A percentile compares a stretch with the other conserved stretches of the same genome.
These are phyloP conservation scores for Microbotryum scabiosae DNA, from an alignment of 1,284 basidiomycete genomes.

Conservation along the genomic window DNA sequence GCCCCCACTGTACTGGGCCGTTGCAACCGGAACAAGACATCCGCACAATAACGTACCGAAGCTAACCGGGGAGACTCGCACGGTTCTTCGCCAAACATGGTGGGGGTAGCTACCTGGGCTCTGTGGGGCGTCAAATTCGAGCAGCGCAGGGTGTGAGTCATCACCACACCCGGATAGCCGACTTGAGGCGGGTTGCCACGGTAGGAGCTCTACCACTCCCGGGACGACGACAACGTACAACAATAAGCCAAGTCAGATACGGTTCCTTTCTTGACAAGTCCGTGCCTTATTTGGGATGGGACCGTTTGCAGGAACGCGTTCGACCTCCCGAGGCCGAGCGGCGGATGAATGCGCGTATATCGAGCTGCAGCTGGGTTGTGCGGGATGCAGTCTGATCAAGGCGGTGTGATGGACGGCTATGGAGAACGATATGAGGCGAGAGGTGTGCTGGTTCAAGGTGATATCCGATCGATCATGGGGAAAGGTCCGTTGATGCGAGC, in stretches of 20 bases:
- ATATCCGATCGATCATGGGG: conserved; percentile 3
- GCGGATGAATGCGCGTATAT: neutral
- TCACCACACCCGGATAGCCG: neutral
- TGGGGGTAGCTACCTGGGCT: neutral
- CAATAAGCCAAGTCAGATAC: too few species aligned
- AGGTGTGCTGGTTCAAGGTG: neutral
- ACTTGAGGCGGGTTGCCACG: too few species aligned
- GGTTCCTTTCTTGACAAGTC: too few species aligned
- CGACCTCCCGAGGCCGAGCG: neutral
- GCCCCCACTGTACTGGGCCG: too few species aligned
- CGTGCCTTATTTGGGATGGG: too few species aligned
- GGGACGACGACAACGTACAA: too few species aligned
- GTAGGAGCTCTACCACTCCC: too few species aligned
- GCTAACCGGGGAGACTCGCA: conserved; percentile 20
- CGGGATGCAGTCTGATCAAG: neutral
- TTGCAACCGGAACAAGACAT: too few species aligned
- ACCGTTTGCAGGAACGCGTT: too few species aligned
- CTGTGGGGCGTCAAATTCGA: neutral
- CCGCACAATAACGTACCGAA: conserved; percentile 5
- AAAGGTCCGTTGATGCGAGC: too few species aligned
- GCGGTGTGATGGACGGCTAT: neutral
- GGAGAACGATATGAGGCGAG: too few species aligned
- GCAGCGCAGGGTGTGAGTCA: neutral
- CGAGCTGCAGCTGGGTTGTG: neutral
- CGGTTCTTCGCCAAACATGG: conserved; percentile 19